phyloP scores from a whole-genome alignment of 108 stramenopile species.

The Schizochytrium sp. region DNA sequence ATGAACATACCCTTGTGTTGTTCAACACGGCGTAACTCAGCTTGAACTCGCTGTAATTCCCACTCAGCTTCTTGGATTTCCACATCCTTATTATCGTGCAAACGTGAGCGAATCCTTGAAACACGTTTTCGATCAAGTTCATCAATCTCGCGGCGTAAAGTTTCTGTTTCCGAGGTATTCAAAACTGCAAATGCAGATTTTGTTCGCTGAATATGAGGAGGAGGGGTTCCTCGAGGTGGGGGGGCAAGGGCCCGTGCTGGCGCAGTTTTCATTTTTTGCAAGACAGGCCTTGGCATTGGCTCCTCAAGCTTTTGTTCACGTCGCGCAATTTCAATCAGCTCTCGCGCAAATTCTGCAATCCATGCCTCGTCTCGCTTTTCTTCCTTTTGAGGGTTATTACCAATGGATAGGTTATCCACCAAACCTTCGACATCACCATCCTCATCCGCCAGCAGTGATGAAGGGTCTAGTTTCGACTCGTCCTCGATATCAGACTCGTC shows the following conservation, averaged over 20 bases:
- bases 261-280: conserved; percentile 12
- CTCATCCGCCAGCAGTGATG: neutral
- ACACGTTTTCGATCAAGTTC: conserved; percentile 7
- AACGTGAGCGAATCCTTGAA: neutral
- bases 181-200: neutral
- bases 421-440: conserved; percentile 6
- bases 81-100: conserved; percentile 47
- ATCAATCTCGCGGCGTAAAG: conserved; percentile 27
- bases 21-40: conserved; percentile 37
- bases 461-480: neutral
- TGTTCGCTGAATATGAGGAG: neutral
- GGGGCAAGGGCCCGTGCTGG: neutral
- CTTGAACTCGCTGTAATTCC: conserved; percentile 4
- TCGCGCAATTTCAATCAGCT: neutral
- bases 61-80: conserved; percentile 47
- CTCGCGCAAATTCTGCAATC: conserved; percentile 5
- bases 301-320: neutral
- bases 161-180: neutral
- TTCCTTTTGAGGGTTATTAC: neutral
- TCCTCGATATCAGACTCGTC: neutral
- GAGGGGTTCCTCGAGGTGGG: conserved; percentile 25
- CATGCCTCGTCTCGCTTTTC: conserved; percentile 32
- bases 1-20: conserved; percentile 4
- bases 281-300: neutral
- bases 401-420: neutral